Base-by-base conservation (phyloP, 2,329 filamentous ascomycete genomes). In the Aspergillus oerlinghausenensis region DNA sequence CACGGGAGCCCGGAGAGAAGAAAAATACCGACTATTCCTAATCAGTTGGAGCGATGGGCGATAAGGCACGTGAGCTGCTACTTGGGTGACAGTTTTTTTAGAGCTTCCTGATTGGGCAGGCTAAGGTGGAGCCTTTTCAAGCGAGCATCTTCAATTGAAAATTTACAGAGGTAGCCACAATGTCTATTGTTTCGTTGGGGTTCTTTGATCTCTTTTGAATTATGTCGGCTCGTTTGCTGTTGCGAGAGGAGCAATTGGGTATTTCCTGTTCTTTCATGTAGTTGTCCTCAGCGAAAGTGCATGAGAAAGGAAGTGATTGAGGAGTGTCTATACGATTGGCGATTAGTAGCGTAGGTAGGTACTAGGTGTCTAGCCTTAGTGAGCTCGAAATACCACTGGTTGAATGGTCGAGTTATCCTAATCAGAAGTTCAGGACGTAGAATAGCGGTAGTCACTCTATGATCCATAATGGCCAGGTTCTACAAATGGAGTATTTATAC, bases 41-140 rank as follows among this genome's bases (percentile, higher is more conserved):
- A 25, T 47, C 23, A 23, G 43, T 26, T 26, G 55, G 54, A n/a
- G 35, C 23, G 35, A 11, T 11, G 23, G 9, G 43, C 52, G 54
- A 62, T 60, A 59, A 54, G 17, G 54, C 62, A 65, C 63, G 62
- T 64, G 60, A 52, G 32, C 11, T 35, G 11, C 32, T 35, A 14
- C 32, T 35, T 32, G 4, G 4, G 10, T 32, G 26, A 7, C 14
- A 32, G n/a, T n/a, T 25, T 51, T 50, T 51, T 54, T 52, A 26
- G 3, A 11, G 7, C 17, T 14, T 11, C 47, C 21, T 51, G 26
- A 57, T 59, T 59, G 55, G 57, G 25, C 2, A 14, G 7, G 19
- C 4, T 49, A n/a, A 3, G 10, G 49, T 51, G 49, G 32, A 38
- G 32, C 32, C 14, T 17, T 7, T 3, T 17, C 14, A 38, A 38